phyloP scores from a whole-genome alignment of 352 stramenopile species.

The Phytophthora pseudosyringae region DNA sequence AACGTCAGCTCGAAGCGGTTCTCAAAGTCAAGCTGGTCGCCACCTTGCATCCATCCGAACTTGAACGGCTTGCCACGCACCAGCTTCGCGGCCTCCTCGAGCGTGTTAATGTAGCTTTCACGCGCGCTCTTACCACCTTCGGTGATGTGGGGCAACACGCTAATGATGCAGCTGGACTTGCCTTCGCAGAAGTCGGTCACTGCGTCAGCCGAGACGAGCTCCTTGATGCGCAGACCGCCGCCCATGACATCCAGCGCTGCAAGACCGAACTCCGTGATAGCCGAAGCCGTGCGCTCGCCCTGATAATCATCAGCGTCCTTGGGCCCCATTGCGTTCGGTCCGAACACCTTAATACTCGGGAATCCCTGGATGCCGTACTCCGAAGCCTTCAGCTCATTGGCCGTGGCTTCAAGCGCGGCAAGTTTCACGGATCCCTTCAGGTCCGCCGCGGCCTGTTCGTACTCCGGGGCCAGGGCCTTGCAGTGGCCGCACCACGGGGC shows the following conservation, averaged over 20 bases:
- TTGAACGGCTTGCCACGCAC: slow-evolving; percentile 91
- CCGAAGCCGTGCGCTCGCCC: slow-evolving; percentile 82
- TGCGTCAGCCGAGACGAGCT: slow-evolving; percentile 68
- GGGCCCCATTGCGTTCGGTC: slow-evolving; percentile 61
- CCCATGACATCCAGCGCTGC: slow-evolving; percentile 74
- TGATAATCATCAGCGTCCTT: slow-evolving; percentile 86
- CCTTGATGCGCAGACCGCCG: slow-evolving; percentile 79
- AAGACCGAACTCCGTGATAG: slow-evolving; percentile 83
- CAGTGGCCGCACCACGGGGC: slow-evolving; percentile 94
- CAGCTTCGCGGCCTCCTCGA: slow-evolving; percentile 85
- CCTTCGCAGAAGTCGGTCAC: slow-evolving; percentile 87
- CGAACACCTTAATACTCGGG: slow-evolving; percentile 96
- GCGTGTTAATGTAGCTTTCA: slow-evolving; percentile 83
- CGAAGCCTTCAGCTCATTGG: slow-evolving; percentile 88
- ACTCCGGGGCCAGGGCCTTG: slow-evolving; percentile 92
- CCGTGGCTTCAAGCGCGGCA: slow-evolving; percentile 92
- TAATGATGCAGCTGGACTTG: slow-evolving; percentile 92
- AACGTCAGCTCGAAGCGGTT: slow-evolving; percentile 90
- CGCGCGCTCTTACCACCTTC: slow-evolving; percentile 87
- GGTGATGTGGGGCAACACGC: slow-evolving; percentile 89
- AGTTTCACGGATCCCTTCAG: slow-evolving; percentile 91
- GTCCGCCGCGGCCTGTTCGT: slow-evolving; percentile 90
- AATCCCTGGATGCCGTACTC: slow-evolving; percentile 94
- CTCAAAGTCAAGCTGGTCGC: slow-evolving; percentile 87
- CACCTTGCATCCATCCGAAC: slow-evolving; percentile 92